Conservation (phyloP, 2,329 filamentous ascomycete species). For the Trichothecium sympodiale region DNA sequence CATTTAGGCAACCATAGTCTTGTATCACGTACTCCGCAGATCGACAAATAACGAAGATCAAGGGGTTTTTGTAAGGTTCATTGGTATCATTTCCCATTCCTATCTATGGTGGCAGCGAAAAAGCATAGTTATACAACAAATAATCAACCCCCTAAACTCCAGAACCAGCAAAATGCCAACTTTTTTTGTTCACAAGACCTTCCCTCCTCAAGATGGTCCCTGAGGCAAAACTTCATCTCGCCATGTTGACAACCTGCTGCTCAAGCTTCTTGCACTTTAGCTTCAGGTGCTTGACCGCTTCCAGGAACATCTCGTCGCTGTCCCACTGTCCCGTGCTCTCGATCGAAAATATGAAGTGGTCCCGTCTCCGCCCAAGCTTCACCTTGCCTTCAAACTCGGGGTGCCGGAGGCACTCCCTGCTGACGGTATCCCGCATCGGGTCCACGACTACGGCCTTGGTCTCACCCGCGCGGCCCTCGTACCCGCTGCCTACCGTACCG, state of each 20-base stretch:
- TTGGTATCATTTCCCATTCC: slow-evolving; percentile 9
- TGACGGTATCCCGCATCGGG: slow-evolving; percentile 90
- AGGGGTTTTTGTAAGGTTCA: not conserved
- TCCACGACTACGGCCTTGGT: slow-evolving; percentile 79
- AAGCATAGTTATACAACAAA: not conserved
- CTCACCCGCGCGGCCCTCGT: slow-evolving; percentile 67
- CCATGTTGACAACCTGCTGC: slow-evolving; percentile 58
- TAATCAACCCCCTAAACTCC: slow-evolving; percentile 1
- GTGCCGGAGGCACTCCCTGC: slow-evolving; percentile 83
- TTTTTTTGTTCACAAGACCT: too few relatives aligned
- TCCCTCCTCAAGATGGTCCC: too few relatives aligned
- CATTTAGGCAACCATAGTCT: not conserved
- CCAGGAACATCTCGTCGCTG: slow-evolving; percentile 86
- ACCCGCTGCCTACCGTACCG: slow-evolving; percentile 45
- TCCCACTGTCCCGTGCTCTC: slow-evolving; percentile 95
- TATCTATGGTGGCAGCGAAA: slow-evolving; percentile 1
- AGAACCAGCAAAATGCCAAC: not conserved
- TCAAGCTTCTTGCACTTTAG: slow-evolving; percentile 69
- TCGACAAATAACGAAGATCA: too few relatives aligned
- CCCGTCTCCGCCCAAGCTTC: slow-evolving; percentile 75
- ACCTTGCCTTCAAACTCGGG: slow-evolving; percentile 93
- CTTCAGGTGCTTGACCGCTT: slow-evolving; percentile 77
- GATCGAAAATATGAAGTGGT: slow-evolving; percentile 95
- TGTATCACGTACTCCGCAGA: too few relatives aligned
- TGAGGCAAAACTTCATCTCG: slow-evolving; percentile 26